Conservation (phyloP, 495 filamentous ascomycete genomes). For the Terfezia claveryi region DNA sequence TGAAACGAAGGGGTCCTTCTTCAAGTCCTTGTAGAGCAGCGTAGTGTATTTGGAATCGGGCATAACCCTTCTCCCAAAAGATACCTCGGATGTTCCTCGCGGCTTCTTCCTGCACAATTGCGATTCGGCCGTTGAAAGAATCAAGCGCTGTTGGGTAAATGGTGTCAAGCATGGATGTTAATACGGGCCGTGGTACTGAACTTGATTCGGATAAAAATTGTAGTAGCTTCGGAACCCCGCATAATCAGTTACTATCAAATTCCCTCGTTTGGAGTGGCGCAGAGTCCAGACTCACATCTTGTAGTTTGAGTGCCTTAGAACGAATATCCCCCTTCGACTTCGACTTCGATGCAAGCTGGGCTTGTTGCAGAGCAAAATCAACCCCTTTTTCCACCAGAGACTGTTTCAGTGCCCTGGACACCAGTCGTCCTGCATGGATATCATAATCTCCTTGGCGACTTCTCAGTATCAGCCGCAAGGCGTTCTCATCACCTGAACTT, state of each 20-base stretch:
- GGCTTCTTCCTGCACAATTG: conserved; percentile 2
- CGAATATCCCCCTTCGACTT: too few relatives aligned
- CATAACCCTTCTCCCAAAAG: conserved; percentile 12
- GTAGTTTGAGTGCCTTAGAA: not conserved
- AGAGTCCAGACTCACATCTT: not conserved
- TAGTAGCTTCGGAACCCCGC: not conserved
- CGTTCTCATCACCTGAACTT: conserved; percentile 5
- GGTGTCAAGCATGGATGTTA: conserved; percentile 7
- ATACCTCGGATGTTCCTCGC: conserved; percentile 1
- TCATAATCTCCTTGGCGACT: conserved; percentile 5
- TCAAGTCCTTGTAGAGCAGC: conserved; percentile 3
- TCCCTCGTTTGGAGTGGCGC: not conserved
- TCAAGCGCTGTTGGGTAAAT: conserved; percentile 3
- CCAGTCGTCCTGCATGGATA: conserved; percentile 5
- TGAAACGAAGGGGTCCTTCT: conserved; percentile 8
- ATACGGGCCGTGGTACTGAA: conserved; percentile 5
- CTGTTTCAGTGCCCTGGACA: conserved; percentile 8
- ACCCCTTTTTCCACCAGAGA: conserved; percentile 4
- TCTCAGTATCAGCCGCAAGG: conserved; percentile 6
- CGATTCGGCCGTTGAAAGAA: conserved; percentile 7
- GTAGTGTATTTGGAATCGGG: conserved; percentile 10
- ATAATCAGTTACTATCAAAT: not conserved
- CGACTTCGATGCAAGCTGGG: conserved; percentile 7
- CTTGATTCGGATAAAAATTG: not conserved
- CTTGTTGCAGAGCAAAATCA: conserved; percentile 6